These are phyloP conservation scores for Wallacemonas sp. DNA, from an alignment of 208 protist species.

Conservation along the genomic window DNA sequence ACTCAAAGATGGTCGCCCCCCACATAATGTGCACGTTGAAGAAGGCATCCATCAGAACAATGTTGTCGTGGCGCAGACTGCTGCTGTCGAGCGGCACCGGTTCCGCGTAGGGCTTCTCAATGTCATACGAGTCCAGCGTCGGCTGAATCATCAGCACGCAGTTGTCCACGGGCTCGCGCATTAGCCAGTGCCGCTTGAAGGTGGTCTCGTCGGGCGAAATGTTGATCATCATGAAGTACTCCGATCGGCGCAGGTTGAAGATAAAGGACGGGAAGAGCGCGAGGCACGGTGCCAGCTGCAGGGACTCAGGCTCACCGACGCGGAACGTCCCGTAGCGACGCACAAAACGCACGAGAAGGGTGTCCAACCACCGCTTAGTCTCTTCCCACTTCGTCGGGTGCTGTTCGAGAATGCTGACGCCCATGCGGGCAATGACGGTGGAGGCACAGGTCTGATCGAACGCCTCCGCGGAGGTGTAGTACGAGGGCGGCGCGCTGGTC, in stretches of 20 bases:
- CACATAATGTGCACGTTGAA: constrained; percentile 98
- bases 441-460: constrained; percentile 97
- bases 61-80: constrained; percentile 90
- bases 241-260: constrained; percentile 98
- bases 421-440: constrained; percentile 78
- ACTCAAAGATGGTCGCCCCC: constrained; percentile 94
- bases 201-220: constrained; percentile 98
- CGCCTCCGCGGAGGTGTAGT: constrained; percentile 43
- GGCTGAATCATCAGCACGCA: constrained; percentile 99
- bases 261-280: constrained; percentile 98
- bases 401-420: constrained; percentile 68
- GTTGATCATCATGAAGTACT: constrained; percentile 98
- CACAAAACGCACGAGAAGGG: constrained; percentile 97
- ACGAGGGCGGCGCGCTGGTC: constrained; percentile 34
- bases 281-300: constrained; percentile 91
- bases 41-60: constrained; percentile 99
- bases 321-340: constrained; percentile 93
- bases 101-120: constrained; percentile 73
- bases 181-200: constrained; percentile 97
- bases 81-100: constrained; percentile 94
- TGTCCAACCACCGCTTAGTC: constrained; percentile 98
- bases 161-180: constrained; percentile 94
- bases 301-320: constrained; percentile 81
- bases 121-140: constrained; percentile 95
- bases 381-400: constrained; percentile 83